Conservation (phyloP, 768 basidiomycete species). For the Tricholoma flavovirens region DNA sequence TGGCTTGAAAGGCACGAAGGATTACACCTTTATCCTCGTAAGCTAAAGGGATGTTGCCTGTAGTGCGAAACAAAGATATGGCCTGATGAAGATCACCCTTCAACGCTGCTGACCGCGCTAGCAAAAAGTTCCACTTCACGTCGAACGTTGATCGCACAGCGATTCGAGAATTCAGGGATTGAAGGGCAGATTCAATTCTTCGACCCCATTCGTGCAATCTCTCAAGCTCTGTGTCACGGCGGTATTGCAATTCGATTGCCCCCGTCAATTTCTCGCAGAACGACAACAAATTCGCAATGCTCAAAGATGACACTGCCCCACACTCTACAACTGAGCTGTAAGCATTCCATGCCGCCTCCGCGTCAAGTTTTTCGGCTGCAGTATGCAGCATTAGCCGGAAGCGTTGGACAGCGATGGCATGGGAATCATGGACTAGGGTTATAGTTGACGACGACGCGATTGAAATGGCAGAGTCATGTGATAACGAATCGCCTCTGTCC, state of each 20-base stretch:
- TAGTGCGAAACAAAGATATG: constrained; percentile 18
- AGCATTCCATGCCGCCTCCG: constrained; percentile 35
- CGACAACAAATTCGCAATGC: constrained; percentile 4
- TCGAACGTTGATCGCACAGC: constrained; percentile 3
- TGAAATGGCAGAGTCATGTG: not conserved
- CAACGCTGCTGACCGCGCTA: constrained; percentile 8
- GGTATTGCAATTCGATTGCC: constrained; percentile 18
- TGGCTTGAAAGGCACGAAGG: constrained; percentile 29
- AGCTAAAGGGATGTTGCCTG: constrained; percentile 15
- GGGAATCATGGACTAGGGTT: not conserved
- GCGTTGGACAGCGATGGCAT: not conserved
- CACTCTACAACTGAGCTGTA: constrained; percentile 23
- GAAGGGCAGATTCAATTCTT: not conserved
- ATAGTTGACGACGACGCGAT: not conserved
- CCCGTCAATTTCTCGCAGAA: constrained; percentile 20
- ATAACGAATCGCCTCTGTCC: not conserved
- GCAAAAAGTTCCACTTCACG: constrained; percentile 10
- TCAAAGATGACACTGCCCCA: constrained; percentile 3
- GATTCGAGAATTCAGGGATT: not conserved
- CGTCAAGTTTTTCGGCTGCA: constrained; percentile 20
- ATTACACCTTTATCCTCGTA: constrained; percentile 17
- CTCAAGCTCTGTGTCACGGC: not conserved
- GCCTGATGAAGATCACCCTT: constrained; percentile 8
- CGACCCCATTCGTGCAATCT: not conserved
- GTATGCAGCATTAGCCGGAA: constrained; percentile 7